phyloP scores from a whole-genome alignment of 176 grass and related monocot species.

The Saccharum spontaneum region DNA sequence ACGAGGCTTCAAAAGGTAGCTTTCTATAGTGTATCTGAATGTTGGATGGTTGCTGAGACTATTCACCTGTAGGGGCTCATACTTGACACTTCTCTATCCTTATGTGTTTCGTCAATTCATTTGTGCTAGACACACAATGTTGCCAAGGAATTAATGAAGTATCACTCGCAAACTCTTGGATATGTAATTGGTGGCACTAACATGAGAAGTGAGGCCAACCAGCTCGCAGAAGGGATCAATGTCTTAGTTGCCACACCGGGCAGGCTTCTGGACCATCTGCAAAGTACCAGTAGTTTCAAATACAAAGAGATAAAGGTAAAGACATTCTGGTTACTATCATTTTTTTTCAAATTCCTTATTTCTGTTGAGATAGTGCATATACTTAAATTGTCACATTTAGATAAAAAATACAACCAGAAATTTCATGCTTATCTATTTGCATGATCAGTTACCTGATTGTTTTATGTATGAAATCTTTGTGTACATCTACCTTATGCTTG shows the following conservation, averaged over 20 bases:
- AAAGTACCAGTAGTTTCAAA: conserved; percentile 69
- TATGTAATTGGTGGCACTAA: conserved; percentile 77
- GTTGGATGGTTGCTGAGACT: not conserved
- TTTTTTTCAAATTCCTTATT: not conserved
- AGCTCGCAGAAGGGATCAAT: conserved; percentile 71
- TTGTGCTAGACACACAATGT: conserved; percentile 70
- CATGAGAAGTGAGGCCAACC: conserved; percentile 59
- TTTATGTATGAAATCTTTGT: not conserved
- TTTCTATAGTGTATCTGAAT: not conserved
- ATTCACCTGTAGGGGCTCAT: not conserved
- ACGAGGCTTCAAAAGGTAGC: not conserved
- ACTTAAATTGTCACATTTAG: not conserved
- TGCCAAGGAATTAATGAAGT: conserved; percentile 86
- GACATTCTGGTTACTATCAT: not conserved
- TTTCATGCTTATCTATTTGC: not conserved
- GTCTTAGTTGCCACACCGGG: conserved; percentile 86
- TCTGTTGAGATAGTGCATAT: not conserved
- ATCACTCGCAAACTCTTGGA: conserved; percentile 81
- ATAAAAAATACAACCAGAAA: not conserved
- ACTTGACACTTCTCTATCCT: not conserved
- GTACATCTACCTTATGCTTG: not conserved
- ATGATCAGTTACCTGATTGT: not conserved
- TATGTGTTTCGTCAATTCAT: conserved; percentile 10
- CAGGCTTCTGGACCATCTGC: conserved; percentile 89
- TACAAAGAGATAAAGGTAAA: conserved; percentile 74